Percentiles rank a stretch among this genome's conserved stretches.
Evolutionary conservation across 1,284 basidiomycete genomes (phyloP).

Genomic region (Cutaneotrichosporon arboriforme): DNA sequence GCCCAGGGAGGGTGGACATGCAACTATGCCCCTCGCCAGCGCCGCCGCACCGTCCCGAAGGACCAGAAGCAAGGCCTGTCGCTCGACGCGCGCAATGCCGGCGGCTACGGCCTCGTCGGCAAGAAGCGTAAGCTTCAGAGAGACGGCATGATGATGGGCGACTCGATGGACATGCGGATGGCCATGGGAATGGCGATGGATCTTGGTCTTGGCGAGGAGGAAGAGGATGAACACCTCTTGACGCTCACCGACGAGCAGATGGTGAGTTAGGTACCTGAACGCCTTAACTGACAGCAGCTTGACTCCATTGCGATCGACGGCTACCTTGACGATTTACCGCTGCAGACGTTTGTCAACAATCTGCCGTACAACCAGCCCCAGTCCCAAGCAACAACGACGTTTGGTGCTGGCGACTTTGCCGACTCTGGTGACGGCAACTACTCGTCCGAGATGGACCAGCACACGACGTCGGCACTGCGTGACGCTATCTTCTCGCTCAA

Average conservation of each 20-base stretch:
- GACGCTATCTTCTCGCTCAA: slow-evolving; percentile 48
- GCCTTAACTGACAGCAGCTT: slow-evolving; percentile 22
- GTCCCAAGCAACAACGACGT: slow-evolving; percentile 16
- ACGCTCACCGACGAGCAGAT: slow-evolving; percentile 43
- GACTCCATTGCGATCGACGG: slow-evolving; percentile 46
- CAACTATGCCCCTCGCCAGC: slow-evolving; percentile 44
- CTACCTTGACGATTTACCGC: slow-evolving; percentile 45
- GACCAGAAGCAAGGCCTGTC: slow-evolving; percentile 29
- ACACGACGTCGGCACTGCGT: slow-evolving; percentile 45
- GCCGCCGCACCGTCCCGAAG: slow-evolving; percentile 44
- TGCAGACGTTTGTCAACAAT: slow-evolving; percentile 43
- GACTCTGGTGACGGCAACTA: slow-evolving; percentile 27
- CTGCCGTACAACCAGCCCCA: slow-evolving; percentile 32
- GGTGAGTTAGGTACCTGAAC: slow-evolving; percentile 24
- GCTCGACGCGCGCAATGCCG: slow-evolving; percentile 13
- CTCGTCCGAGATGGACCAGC: slow-evolving; percentile 44
- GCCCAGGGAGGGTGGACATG: slow-evolving; percentile 44
- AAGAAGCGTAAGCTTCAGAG: slow-evolving; percentile 43
- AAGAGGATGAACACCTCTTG: slow-evolving; percentile 42
- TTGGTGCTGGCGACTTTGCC: slow-evolving; percentile 30
- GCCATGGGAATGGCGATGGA: slow-evolving; percentile 47
- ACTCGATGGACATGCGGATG: slow-evolving; percentile 41
- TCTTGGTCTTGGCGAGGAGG: slow-evolving; percentile 37
- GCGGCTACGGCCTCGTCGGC: slow-evolving; percentile 2
- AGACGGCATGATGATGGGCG: slow-evolving; percentile 25